These are phyloP conservation scores for Lipomyces spencermartinsiae DNA, from an alignment of 805 yeast species.

Conservation along the genomic window DNA sequence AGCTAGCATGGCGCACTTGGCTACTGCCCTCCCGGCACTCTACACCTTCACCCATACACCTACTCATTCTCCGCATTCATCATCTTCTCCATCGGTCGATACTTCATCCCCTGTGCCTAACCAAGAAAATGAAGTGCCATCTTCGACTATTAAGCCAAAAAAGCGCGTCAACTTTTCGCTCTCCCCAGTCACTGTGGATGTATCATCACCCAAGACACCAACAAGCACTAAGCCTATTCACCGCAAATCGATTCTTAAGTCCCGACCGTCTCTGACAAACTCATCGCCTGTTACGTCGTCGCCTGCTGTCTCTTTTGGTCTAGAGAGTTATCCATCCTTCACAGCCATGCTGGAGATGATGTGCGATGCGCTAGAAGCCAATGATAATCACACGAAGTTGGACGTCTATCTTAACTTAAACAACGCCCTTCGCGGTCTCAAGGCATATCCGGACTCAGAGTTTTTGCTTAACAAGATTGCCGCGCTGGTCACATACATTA, in stretches of 20 bases:
- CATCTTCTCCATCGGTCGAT: background rate
- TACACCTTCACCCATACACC: background rate
- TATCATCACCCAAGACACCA: constrained; percentile 16
- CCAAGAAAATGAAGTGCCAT: constrained; percentile 9
- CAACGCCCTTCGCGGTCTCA: constrained; percentile 19
- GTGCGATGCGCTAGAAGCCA: constrained; percentile 26
- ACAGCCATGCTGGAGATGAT: constrained; percentile 26
- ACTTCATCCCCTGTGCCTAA: background rate
- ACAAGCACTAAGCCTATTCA: background rate
- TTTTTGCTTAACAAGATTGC: constrained; percentile 12
- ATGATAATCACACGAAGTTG: constrained; percentile 29
- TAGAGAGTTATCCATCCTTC: constrained; percentile 30
- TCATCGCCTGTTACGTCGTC: background rate
- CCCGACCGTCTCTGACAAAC: constrained; percentile 8
- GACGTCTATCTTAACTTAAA: constrained; percentile 27
- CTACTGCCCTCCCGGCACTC: background rate
- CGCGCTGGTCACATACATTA: constrained; percentile 20
- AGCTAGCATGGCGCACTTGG: background rate
- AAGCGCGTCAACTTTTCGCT: constrained; percentile 33
- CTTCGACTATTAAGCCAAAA: constrained; percentile 12
- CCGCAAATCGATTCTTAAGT: constrained; percentile 27
- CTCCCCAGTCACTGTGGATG: constrained; percentile 14
- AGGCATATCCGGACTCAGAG: constrained; percentile 23
- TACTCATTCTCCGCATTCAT: background rate
- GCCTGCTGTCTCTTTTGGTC: constrained; percentile 14